A percentile compares a stretch with the other conserved stretches of the same genome.
These are phyloP conservation scores for Stagonosporopsis vannaccii DNA, from an alignment of 2,329 filamentous ascomycete species.

Conservation along the genomic window DNA sequence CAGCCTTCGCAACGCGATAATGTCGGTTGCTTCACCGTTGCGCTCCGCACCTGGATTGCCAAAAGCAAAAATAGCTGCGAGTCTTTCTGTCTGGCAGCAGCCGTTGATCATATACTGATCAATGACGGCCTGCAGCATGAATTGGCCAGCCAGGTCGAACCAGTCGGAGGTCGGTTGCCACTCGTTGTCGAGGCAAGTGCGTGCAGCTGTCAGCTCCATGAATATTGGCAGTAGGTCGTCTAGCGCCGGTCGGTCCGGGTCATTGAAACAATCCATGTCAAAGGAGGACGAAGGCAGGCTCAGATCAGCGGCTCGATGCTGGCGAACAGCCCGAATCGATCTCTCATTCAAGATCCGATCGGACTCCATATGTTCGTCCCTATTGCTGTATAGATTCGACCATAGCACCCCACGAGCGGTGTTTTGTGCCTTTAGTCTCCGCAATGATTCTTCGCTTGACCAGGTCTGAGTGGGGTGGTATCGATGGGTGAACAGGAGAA, in stretches of 20 bases:
- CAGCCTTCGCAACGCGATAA: constrained; percentile 43
- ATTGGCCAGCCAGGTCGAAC: constrained; percentile 56
- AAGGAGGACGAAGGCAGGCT: constrained; percentile 32
- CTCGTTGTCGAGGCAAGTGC: constrained; percentile 40
- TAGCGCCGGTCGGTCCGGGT: constrained; percentile 46
- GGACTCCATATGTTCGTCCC: constrained; percentile 27
- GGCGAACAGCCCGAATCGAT: constrained; percentile 21
- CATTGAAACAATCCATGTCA: constrained; percentile 34
- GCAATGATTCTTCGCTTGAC: constrained; percentile 46
- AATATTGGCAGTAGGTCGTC: constrained; percentile 58
- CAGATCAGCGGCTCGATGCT: constrained; percentile 33
- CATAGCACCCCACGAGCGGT: constrained; percentile 34
- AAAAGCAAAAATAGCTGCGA: constrained; percentile 57
- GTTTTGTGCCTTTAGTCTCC: constrained; percentile 48
- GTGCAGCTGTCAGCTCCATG: constrained; percentile 58
- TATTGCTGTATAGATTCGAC: constrained; percentile 23
- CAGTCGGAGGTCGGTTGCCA: constrained; percentile 50
- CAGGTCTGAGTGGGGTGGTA: constrained; percentile 49
- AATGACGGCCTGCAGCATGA: constrained; percentile 59
- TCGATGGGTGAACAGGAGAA: constrained; percentile 54
- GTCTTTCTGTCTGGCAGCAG: constrained; percentile 43
- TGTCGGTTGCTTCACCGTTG: constrained; percentile 34
- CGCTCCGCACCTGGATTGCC: constrained; percentile 43
- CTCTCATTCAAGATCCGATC: background rate
- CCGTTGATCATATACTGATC: constrained; percentile 57